These are phyloP conservation scores for Claviceps fusiformis DNA, from an alignment of 2,329 filamentous ascomycete genomes.

Conservation along the genomic window DNA sequence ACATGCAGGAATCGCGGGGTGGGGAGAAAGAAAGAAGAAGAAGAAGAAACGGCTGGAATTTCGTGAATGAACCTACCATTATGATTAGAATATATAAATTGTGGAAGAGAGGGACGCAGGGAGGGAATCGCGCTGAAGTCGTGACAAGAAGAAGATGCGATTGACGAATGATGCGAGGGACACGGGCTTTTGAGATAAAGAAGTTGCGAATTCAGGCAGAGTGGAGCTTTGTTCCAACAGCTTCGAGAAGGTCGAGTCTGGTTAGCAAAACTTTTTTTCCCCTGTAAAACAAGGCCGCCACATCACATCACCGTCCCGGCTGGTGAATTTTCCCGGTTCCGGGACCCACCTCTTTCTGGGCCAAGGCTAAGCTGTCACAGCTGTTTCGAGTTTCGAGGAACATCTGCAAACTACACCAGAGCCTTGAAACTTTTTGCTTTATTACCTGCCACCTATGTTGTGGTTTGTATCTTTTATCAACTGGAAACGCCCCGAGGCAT, in stretches of 20 bases:
- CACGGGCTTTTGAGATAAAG: background rate
- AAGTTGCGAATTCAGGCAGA: conserved; percentile 1
- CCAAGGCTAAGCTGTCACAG: no score
- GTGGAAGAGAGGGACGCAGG: background rate
- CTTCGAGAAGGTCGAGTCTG: conserved; percentile 21
- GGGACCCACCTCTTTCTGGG: conserved; percentile 5
- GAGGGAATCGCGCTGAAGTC: background rate
- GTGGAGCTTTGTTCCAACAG: conserved; percentile 26
- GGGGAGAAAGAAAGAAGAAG: background rate
- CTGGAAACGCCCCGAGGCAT: background rate
- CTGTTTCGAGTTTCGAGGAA: no score
- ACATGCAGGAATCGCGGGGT: background rate
- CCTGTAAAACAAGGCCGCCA: conserved; percentile 2
- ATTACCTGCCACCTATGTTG: background rate
- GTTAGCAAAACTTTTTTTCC: conserved; percentile 22
- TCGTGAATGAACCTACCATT: conserved; percentile 13
- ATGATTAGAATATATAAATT: conserved; percentile 9
- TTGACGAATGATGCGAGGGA: background rate
- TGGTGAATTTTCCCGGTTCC: conserved; percentile 21
- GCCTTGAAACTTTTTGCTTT: no score
- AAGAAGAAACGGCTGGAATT: background rate
- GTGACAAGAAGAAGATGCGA: conserved; percentile 1
- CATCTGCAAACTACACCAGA: no score
- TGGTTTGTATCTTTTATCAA: background rate
- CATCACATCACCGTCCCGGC: conserved; percentile 10